Conservation (phyloP, 345 rosid species). For the Salix caprea region DNA sequence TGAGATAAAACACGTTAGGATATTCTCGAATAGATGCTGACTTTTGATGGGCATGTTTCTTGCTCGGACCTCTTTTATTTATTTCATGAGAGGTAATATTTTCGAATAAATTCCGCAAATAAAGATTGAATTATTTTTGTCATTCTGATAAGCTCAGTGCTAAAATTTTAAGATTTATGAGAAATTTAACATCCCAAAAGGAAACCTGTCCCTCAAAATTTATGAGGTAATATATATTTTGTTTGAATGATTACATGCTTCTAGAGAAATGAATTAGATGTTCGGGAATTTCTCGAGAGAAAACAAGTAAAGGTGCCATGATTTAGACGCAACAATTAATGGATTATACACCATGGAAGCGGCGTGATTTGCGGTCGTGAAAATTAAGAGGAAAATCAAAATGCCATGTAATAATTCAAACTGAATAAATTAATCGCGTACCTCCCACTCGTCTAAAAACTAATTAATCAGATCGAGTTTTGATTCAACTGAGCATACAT, state of each 20-base stretch:
- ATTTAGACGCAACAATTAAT: background rate
- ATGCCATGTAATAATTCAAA: background rate
- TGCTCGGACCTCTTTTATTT: rapidly evolving
- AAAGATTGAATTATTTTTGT: background rate
- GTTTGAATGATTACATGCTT: too few species aligned
- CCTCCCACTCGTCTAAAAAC: too few species aligned
- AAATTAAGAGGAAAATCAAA: background rate
- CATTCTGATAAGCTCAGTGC: background rate
- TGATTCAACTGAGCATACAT: too few species aligned
- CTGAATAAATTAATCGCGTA: too few species aligned
- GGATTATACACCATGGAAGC: background rate
- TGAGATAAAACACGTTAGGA: background rate
- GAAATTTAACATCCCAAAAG: background rate
- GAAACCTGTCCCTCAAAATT: background rate
- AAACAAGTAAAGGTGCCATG: too few species aligned
- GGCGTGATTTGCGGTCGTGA: background rate
- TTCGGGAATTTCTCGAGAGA: too few species aligned
- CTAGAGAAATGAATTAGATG: too few species aligned
- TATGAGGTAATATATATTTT: background rate
- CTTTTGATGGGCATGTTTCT: background rate
- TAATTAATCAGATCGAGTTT: too few species aligned
- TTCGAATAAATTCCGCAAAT: background rate
- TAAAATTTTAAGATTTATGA: too few species aligned
- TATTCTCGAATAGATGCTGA: background rate
- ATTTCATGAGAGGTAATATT: background rate